Conservation (phyloP, 495 filamentous ascomycete species). For the Xylaria intraflava region DNA sequence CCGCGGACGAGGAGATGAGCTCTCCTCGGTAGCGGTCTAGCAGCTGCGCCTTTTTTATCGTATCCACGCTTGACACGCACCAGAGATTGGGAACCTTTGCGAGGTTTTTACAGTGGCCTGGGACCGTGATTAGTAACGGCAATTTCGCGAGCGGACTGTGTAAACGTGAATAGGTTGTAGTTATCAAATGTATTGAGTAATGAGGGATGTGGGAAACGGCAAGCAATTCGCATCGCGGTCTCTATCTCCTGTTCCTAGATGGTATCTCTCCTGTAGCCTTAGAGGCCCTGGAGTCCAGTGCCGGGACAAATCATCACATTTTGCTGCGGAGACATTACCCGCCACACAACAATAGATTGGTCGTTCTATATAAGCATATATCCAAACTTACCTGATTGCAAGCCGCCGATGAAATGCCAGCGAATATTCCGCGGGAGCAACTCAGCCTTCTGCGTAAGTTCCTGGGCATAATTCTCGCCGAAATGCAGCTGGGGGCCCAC, state of each 20-base stretch:
- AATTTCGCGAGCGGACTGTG: too few species aligned
- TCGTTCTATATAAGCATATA: not conserved
- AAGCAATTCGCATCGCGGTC: not conserved
- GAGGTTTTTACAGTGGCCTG: slow-evolving; percentile 83
- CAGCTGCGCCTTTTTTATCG: slow-evolving; percentile 73
- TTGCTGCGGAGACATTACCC: not conserved
- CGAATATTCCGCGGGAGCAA: slow-evolving; percentile 67
- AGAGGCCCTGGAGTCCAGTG: too few species aligned
- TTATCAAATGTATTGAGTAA: not conserved
- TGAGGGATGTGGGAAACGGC: not conserved
- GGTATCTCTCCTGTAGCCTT: too few species aligned
- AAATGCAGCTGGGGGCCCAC: slow-evolving; percentile 66
- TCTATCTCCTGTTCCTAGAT: not conserved
- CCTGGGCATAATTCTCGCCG: slow-evolving; percentile 96
- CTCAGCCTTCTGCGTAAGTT: slow-evolving; percentile 77
- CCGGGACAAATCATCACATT: too few species aligned
- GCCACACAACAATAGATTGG: not conserved
- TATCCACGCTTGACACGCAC: slow-evolving; percentile 86
- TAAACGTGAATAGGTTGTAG: not conserved
- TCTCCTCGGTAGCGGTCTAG: slow-evolving; percentile 70
- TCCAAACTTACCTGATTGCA: slow-evolving; percentile 55
- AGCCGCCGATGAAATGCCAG: slow-evolving; percentile 94
- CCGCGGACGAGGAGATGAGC: slow-evolving; percentile 26
- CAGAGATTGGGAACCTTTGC: slow-evolving; percentile 86
- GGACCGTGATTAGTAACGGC: slow-evolving; percentile 8